Base-by-base conservation (phyloP, 768 basidiomycete genomes). In the Postia placenta region DNA sequence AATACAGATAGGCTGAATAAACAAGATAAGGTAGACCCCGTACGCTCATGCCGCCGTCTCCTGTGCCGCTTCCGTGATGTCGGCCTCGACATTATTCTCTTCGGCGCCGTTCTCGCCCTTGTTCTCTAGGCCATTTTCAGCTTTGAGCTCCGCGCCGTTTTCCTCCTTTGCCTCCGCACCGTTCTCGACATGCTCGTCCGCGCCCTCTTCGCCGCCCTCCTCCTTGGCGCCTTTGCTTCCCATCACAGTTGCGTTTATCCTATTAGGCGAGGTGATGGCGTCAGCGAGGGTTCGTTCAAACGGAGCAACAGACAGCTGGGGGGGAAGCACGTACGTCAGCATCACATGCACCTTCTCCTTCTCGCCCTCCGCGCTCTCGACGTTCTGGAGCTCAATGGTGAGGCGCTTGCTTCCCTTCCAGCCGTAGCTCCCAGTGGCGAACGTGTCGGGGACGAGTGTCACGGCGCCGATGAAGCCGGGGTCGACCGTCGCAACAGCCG, bases 321-420 rank as follows among this genome's bases (percentile, higher is more conserved):
- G 41, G 36, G 48, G 28, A 36, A 44, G n/a, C 15, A 76, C 85
- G 56, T 62, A 90, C 84, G 78, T 80, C 50, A 92, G 64, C 74
- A 77, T 80, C 11, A 91, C 84, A 57, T 85, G 77, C 2, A 91
- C 83, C 52, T 77, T 82, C 64, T 80, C 80, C 63, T 75, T 80
- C 46, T 74, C 69, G 11, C 65, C 71, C 36, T 69, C 78, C 12
- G 64, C 72, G 14, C 64, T 68, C 14, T 78, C 75, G 0, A 68
- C 60, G 48, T 73, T 71, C 47, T 77, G 70, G 14, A 91, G 62
- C 58, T 88, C 84, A 44, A 92, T 72, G 1, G 71, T 73, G 51
- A 90, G 65, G 22, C 81, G 75, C 63, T 82, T 85, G 63, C 65
- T 77, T 2, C 83, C 88, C 63, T 89, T 91, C 89, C 89, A 92